These are phyloP conservation scores for Tricholoma saponaceum DNA, from an alignment of 768 basidiomycete species.

Conservation along the genomic window DNA sequence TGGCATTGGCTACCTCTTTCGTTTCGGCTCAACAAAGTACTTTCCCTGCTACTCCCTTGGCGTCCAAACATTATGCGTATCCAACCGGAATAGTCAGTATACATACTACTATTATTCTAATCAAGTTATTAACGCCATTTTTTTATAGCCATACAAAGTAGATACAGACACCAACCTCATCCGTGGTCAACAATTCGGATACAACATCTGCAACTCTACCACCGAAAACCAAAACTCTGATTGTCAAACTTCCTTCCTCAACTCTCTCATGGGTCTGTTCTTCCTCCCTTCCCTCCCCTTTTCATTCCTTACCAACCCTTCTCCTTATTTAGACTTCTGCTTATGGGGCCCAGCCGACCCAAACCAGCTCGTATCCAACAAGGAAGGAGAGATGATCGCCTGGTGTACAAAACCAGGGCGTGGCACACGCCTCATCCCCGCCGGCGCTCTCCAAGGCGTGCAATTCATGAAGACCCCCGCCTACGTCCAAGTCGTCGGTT, in stretches of 20 bases:
- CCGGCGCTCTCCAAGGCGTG: slow-evolving; percentile 49
- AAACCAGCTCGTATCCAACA: slow-evolving; percentile 48
- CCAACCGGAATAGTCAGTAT: slow-evolving; percentile 36
- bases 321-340: slow-evolving; percentile 46
- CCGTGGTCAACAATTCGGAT: slow-evolving; percentile 50
- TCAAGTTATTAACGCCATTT: not conserved
- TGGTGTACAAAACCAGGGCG: slow-evolving; percentile 65
- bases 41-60: slow-evolving; percentile 37
- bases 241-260: slow-evolving; percentile 60
- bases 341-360: slow-evolving; percentile 48
- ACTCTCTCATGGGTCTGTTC: slow-evolving; percentile 42
- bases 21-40: slow-evolving; percentile 19
- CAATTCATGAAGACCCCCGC: slow-evolving; percentile 51
- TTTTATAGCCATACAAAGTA: slow-evolving; percentile 32
- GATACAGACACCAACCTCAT: slow-evolving; percentile 28
- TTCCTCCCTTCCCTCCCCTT: not conserved
- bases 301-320: not conserved
- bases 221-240: slow-evolving; percentile 55
- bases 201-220: slow-evolving; percentile 65
- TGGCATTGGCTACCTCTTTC: not conserved
- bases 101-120: not conserved
- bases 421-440: slow-evolving; percentile 62
- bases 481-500: slow-evolving; percentile 55
- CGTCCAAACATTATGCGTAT: slow-evolving; percentile 37
- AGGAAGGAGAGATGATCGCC: slow-evolving; percentile 58